Evolutionary conservation across 2,329 filamentous ascomycete species (phyloP), one percentile per base, ranked within the genome.

Genomic region (Dothideomycetidae sp.): DNA sequence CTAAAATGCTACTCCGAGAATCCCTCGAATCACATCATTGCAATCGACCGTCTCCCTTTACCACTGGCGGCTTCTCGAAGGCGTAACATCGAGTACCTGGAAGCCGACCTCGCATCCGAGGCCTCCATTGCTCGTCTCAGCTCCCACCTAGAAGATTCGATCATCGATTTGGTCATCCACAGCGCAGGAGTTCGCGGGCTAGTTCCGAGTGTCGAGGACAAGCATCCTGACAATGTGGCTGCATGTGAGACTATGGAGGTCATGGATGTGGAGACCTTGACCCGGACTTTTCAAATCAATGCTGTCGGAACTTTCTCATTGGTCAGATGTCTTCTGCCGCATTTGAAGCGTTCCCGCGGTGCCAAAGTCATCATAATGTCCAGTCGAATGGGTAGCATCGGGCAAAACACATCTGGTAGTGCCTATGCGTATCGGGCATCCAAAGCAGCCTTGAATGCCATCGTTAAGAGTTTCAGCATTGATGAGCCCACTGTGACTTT

Each of bases 361-460:
- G 34, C 54, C 0, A 62, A 57, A 42, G 58, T 61, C 5, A 42
- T 66, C 5, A 41, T 66, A 11, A 55, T 67, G 50, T 58, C 58
- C 1, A 61, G 58, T 2, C 52, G 64, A 1, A 65, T 67, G 63
- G 61, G 62, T 3, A 60, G 57, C 10, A 40, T 66, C 5, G 42
- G 49, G 1, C 52, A 55, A 16, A 66, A 66, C 41, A 46, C 42
- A 1, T 48, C 50, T 2, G 63, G 63, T 0, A 55, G 56, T 2
- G 61, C 54, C 2, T 67, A 66, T 43, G 64, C 64, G 9, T 67
- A 67, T 44, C 50, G 63, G 5, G 61, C 63, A 3, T 60, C 55
- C 29, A 66, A 67, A 45, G 62, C 62, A 3, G 64, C 60, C 15
- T 46, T 65, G 23, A 66, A 67, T 42, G 58, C 60, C 4, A 53